Conservation (phyloP, 106 monocot species). For the Dactylorhiza incarnata region DNA sequence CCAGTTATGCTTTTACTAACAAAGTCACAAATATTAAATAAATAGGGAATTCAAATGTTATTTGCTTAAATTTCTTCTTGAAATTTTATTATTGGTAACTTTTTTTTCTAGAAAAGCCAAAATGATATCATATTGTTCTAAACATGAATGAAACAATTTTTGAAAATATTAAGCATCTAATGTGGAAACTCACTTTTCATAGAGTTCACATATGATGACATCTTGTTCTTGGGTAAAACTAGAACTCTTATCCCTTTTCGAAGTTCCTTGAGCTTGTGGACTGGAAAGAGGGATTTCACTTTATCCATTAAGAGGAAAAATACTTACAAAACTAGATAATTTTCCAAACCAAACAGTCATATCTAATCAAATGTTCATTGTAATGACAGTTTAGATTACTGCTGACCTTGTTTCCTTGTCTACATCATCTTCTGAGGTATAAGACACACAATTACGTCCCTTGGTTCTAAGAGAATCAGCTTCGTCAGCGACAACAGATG, state of each 20-base stretch:
- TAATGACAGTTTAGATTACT: background rate
- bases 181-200: constrained; percentile 50
- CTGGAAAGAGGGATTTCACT: constrained; percentile 20
- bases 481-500: constrained; percentile 10
- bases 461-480: constrained; percentile 10
- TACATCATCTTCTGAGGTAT: constrained; percentile 14
- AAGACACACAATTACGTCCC: constrained; percentile 5
- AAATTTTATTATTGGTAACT: background rate
- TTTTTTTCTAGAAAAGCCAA: background rate
- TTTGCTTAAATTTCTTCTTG: background rate
- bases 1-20: background rate
- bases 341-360: constrained; percentile 8
- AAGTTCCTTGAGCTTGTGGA: constrained; percentile 13
- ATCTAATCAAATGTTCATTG: background rate
- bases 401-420: constrained; percentile 24
- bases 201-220: constrained; percentile 26
- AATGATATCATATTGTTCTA: background rate
- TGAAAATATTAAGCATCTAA: background rate
- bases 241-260: constrained; percentile 22
- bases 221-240: constrained; percentile 53
- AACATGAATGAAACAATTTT: background rate
- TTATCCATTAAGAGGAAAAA: constrained; percentile 9
- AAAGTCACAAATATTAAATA: background rate
- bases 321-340: background rate
- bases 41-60: background rate